Evolutionary conservation across 2,329 filamentous ascomycete genomes (phyloP).

Genomic region (Pseudonectria foliicola): DNA sequence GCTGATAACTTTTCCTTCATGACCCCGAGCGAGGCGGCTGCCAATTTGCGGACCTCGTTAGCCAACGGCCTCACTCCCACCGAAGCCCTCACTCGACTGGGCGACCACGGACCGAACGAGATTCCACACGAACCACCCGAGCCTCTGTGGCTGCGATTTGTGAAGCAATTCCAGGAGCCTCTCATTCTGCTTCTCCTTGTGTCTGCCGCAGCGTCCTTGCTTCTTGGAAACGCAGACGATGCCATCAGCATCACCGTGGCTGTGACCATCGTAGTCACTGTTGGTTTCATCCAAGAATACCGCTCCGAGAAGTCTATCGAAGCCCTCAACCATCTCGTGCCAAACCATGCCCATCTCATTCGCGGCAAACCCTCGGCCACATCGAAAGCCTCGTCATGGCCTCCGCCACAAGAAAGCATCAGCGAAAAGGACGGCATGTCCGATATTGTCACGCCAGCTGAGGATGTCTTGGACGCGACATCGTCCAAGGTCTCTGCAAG

Average conservation of each 20-base stretch:
- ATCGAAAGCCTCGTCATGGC: constrained; percentile 40
- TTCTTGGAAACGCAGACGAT: constrained; percentile 92
- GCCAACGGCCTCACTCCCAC: constrained; percentile 71
- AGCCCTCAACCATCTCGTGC: constrained; percentile 86
- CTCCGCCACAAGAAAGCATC: constrained; percentile 35
- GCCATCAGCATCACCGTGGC: constrained; percentile 92
- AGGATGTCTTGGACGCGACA: constrained; percentile 59
- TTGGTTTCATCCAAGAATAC: constrained; percentile 97
- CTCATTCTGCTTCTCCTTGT: constrained; percentile 86
- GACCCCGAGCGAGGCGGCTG: constrained; percentile 70
- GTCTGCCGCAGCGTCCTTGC: constrained; percentile 78
- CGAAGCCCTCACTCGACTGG: constrained; percentile 73
- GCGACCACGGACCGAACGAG: constrained; percentile 84
- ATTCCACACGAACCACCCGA: constrained; percentile 90
- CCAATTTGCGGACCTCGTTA: constrained; percentile 74
- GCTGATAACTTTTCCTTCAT: constrained; percentile 60
- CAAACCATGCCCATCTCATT: constrained; percentile 93
- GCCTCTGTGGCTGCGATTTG: constrained; percentile 87
- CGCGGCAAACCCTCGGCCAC: constrained; percentile 42
- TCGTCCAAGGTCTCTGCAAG: constrained; percentile 81
- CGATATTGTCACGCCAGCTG: constrained; percentile 52
- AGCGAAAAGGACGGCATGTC: constrained; percentile 35
- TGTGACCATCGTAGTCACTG: constrained; percentile 92
- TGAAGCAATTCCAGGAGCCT: constrained; percentile 96
- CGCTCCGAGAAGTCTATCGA: constrained; percentile 96